Evolutionary conservation across 192 early-diverging fungal species (phyloP).

Genomic region (Kickxella alabastrina): DNA sequence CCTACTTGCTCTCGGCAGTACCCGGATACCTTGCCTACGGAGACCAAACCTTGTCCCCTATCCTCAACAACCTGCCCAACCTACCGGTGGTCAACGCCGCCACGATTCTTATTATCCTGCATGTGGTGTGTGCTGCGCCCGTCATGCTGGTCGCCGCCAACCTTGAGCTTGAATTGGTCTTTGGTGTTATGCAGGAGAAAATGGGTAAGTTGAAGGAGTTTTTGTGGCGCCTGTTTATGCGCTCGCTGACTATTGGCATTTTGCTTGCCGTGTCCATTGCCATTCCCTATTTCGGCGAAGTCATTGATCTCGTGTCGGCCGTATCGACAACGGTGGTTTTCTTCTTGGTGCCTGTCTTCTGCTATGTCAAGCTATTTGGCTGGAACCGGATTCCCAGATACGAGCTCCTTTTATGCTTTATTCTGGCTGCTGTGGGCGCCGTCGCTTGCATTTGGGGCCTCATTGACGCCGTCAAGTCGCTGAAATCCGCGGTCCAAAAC

Average conservation of each 20-base stretch:
- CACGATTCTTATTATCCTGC: conserved; percentile 71
- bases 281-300: conserved; percentile 78
- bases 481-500: conserved; percentile 21
- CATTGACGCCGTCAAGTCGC: conserved; percentile 40
- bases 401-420: conserved; percentile 34
- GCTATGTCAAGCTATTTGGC: conserved; percentile 72
- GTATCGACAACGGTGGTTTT: conserved; percentile 74
- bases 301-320: conserved; percentile 77
- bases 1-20: conserved; percentile 67
- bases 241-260: conserved; percentile 59
- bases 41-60: conserved; percentile 60
- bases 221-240: conserved; percentile 54
- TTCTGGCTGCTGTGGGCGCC: conserved; percentile 27
- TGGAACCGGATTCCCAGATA: conserved; percentile 48
- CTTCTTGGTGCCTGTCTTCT: conserved; percentile 78
- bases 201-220: conserved; percentile 54
- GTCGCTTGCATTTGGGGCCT: conserved; percentile 48
- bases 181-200: conserved; percentile 59
- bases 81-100: conserved; percentile 58
- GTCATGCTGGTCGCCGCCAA: conserved; percentile 71
- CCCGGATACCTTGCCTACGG: conserved; percentile 77
- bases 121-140: conserved; percentile 79
- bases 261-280: conserved; percentile 61
- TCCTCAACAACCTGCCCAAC: conserved; percentile 67
- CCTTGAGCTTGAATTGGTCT: conserved; percentile 66